Evolutionary conservation across 805 yeast species (phyloP).

Genomic region (Scheffersomyces amazonensis): DNA sequence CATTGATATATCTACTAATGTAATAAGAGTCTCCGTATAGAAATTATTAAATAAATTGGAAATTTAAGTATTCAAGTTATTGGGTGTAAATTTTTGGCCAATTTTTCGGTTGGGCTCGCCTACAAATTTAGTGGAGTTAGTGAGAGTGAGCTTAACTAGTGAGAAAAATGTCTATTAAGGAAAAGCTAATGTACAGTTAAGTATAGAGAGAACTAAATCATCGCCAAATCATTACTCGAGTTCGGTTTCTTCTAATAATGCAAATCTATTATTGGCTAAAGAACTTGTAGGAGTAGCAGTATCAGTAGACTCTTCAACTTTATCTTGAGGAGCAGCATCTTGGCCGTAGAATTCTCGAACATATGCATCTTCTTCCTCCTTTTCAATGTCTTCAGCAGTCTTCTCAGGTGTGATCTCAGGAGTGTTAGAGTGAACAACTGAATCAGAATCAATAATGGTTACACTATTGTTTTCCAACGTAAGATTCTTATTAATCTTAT

Average conservation of each 20-base stretch:
- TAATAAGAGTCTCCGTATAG: too few species aligned
- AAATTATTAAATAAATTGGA: too few species aligned
- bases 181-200: too few species aligned
- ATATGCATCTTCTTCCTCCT: conserved; percentile 34
- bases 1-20: too few species aligned
- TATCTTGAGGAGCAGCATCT: conserved; percentile 5
- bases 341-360: conserved; percentile 27
- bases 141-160: too few species aligned
- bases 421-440: conserved; percentile 5
- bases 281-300: not conserved
- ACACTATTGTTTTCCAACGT: not conserved
- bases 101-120: too few species aligned
- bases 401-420: conserved; percentile 5
- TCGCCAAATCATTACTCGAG: not conserved
- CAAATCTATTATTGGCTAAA: conserved; percentile 25
- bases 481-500: conserved; percentile 48
- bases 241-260: conserved; percentile 37
- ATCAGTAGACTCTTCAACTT: conserved; percentile 9
- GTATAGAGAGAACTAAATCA: not conserved
- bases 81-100: too few species aligned
- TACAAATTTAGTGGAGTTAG: too few species aligned
- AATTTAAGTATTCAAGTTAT: too few species aligned
- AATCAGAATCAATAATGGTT: not conserved
- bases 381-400: conserved; percentile 23
- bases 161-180: too few species aligned